phyloP scores from a whole-genome alignment of 2,329 filamentous ascomycete species.

The Tolypocladium paradoxum region DNA sequence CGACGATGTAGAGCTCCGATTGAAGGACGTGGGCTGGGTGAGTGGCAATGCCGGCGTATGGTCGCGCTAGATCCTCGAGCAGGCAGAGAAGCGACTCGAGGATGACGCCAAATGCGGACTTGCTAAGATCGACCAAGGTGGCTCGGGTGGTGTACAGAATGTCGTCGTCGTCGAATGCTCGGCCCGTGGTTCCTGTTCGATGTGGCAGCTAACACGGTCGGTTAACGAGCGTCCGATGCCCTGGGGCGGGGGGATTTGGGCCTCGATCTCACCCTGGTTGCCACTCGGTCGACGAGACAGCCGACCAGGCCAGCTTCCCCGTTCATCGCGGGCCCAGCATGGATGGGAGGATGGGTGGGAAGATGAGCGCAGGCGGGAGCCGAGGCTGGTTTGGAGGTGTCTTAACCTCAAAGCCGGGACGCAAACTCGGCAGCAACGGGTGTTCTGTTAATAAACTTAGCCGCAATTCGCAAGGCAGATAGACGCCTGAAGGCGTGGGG shows the following conservation, averaged over 20 bases:
- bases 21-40: constrained; percentile 51
- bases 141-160: constrained; percentile 49
- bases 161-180: constrained; percentile 38
- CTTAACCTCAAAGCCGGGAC: neutral
- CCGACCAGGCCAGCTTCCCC: constrained; percentile 48
- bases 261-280: constrained; percentile 41
- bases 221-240: neutral
- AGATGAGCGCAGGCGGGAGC: neutral
- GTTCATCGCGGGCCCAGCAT: constrained; percentile 31
- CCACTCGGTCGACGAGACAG: constrained; percentile 52
- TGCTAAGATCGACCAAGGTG: constrained; percentile 51
- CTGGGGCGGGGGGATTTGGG: neutral
- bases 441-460: too few relatives aligned
- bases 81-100: constrained; percentile 46
- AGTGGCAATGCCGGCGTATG: constrained; percentile 37
- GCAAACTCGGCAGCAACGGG: neutral
- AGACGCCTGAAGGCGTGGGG: too few relatives aligned
- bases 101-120: constrained; percentile 39
- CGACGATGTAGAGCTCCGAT: constrained; percentile 55
- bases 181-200: constrained; percentile 4
- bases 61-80: constrained; percentile 46
- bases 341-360: neutral
- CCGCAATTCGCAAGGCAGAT: neutral
- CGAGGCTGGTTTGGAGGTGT: neutral
- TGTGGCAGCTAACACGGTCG: constrained; percentile 5